phyloP scores from a whole-genome alignment of 768 basidiomycete species.

The Termitomyces sp. region DNA sequence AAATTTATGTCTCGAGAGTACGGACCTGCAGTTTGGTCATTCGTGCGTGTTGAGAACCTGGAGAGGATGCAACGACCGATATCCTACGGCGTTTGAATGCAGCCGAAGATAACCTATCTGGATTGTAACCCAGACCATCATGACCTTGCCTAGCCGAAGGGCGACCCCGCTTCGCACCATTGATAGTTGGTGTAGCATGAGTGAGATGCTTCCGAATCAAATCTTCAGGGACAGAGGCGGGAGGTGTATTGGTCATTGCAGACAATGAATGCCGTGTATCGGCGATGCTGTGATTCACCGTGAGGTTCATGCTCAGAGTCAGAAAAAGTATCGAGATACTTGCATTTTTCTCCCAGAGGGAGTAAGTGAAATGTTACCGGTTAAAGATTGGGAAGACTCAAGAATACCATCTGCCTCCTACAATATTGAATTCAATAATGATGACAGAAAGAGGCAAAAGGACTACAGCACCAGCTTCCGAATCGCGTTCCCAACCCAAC shows the following conservation, averaged over 20 bases:
- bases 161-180: constrained; percentile 20
- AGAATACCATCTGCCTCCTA: constrained; percentile 39
- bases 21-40: constrained; percentile 39
- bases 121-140: neutral
- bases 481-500: constrained; percentile 40
- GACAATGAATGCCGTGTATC: constrained; percentile 27
- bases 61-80: constrained; percentile 8
- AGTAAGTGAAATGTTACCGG: constrained; percentile 34
- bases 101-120: constrained; percentile 4
- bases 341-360: constrained; percentile 37
- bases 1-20: neutral
- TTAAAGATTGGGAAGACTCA: constrained; percentile 22
- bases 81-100: constrained; percentile 19
- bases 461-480: constrained; percentile 32
- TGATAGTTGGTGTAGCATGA: constrained; percentile 14
- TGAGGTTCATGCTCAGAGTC: neutral
- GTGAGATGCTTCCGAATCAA: constrained; percentile 33
- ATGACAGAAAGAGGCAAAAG: neutral
- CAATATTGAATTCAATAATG: neutral
- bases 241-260: constrained; percentile 16
- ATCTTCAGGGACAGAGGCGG: constrained; percentile 26
- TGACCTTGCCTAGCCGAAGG: constrained; percentile 4
- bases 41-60: constrained; percentile 13
- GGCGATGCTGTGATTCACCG: constrained; percentile 19
- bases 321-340: neutral